Percentiles rank a stretch among this genome's conserved stretches.
Conservation (phyloP, 768 basidiomycete genomes). For the Trametopsis cervina region DNA sequence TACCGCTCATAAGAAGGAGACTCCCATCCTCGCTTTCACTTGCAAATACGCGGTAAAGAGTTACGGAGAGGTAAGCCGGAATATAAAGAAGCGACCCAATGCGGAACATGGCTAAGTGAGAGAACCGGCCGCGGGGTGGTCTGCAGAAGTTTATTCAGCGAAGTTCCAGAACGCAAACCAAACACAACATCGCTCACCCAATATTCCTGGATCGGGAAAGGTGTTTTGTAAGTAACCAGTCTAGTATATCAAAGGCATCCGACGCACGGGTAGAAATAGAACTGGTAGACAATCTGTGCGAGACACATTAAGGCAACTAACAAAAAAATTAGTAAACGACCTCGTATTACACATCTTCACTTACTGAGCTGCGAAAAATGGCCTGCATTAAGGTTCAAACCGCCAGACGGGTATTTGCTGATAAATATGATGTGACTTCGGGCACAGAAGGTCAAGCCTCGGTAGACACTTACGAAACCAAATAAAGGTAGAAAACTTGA, state of each 20-base stretch:
- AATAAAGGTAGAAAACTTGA: conserved; percentile 87
- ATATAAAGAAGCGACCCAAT: conserved; percentile 82
- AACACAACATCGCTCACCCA: conserved; percentile 19
- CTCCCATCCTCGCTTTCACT: conserved; percentile 65
- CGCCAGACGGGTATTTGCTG: conserved; percentile 81
- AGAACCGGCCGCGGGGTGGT: conserved; percentile 76
- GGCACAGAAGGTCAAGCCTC: neutral
- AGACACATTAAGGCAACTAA: conserved; percentile 91
- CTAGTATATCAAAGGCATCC: neutral
- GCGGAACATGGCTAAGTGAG: conserved; percentile 86
- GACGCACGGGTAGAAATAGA: conserved; percentile 82
- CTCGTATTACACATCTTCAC: conserved; percentile 18
- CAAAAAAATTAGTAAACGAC: conserved; percentile 8
- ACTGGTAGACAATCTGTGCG: conserved; percentile 90
- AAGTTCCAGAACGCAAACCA: neutral
- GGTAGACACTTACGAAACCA: conserved; percentile 64
- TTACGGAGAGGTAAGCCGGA: conserved; percentile 80
- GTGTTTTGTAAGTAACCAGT: neutral
- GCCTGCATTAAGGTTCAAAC: conserved; percentile 83
- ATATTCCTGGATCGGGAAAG: conserved; percentile 27
- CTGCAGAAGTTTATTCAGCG: conserved; percentile 27
- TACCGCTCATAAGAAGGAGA: conserved; percentile 75
- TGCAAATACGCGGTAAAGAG: conserved; percentile 67
- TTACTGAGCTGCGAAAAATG: conserved; percentile 88
- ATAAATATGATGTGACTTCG: conserved; percentile 1